Base-by-base conservation (phyloP, 805 yeast species). In the Saccharomycopsis sp. region DNA sequence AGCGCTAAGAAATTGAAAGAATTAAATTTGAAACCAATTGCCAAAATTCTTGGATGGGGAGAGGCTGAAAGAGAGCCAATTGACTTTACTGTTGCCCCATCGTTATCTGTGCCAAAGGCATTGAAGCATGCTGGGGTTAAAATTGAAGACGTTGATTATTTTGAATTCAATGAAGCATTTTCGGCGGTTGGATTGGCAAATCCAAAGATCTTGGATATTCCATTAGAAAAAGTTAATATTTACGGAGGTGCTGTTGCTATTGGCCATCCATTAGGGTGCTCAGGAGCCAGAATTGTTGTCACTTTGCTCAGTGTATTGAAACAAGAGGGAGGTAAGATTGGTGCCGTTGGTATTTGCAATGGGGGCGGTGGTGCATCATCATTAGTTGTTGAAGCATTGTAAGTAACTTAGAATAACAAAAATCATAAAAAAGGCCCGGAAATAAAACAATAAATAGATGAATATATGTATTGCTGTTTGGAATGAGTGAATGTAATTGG, bases 281-380 rank as follows among this genome's bases (percentile, higher is more conserved):
- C 95, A n/a, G 97, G 97, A 65, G 94, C 95, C 38, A 77, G 97
- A 73, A 76, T 93, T 58, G 77, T 93, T 47, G 89, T 86, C 54
- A 93, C 98, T 23, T 74, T 93, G 64, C 58, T 79, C 48, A 76
- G 87, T 40, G 88, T 89, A 14, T 76, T 93, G 60, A 54, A 66
- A 31, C 96, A 90, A 70, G 97, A 93, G 72, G 67, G 67, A 45
- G 94, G 90, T 56, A 86, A 82, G 69, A 65, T 80, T 55, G 99
- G 99, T 64, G 87, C 79, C 54, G 97, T 96, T 58, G 96, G 87
- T 64, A 82, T 93, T 61, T 93, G 98, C 75, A 93, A 93, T 66
- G 98, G 99, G 72, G 99, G 99, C 59, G 99, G 99, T 63, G 99
- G 98, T 63, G 97, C 97, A 40, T 83, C 95, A 45, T 81, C 97